Base-by-base conservation (phyloP, 805 yeast genomes). In the Starmerella kuoi region DNA sequence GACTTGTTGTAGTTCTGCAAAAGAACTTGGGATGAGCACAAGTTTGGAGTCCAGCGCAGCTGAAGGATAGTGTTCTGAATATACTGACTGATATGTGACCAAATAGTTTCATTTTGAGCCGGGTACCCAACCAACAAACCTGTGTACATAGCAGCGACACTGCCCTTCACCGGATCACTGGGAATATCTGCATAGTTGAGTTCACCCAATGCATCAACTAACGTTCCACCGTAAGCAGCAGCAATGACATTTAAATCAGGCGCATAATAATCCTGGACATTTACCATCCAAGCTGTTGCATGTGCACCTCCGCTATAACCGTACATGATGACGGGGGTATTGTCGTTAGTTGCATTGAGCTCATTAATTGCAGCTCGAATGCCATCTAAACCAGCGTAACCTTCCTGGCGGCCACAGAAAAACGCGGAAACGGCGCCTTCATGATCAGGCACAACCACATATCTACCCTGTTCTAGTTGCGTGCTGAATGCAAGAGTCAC, bases 251-350 rank as follows among this genome's bases (percentile, higher is more conserved):
- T 41, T 35, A 57, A 42, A 8, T 57, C 59, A 6, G 59, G 56
- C 1, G 61, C 60, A 37, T 56, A 55, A 8, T 45, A 9, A 3
- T 41, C 44, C 17, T 46, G 54, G 31, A 54, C 47, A 36, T 52
- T 49, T 2, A 55, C 54, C 28, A 59, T 58, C 59, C 58, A 55
- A 6, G 55, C 60, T 7, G 56, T 28, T 14, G 60, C 60, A 25
- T 27, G 33, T 3, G 40, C 46, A 17, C 46, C 47, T 4, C 48
- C 48, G 33, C 48, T 45, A 23, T 45, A 45, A 9, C 48, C 48
- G 15, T 27, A 37, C 11, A 45, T 37, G 12, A 34, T 37, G 14
- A 38, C 38, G 2, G 42, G 41, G 4, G 42, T 35, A 11, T 35
- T 31, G 2, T 11, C 4, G 14, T 14, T 9, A 8, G 28, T 14